Evolutionary conservation across 192 early-diverging fungal species (phyloP), one percentile per base, ranked within the genome.

Genomic region (Glomus cerebriforme): DNA sequence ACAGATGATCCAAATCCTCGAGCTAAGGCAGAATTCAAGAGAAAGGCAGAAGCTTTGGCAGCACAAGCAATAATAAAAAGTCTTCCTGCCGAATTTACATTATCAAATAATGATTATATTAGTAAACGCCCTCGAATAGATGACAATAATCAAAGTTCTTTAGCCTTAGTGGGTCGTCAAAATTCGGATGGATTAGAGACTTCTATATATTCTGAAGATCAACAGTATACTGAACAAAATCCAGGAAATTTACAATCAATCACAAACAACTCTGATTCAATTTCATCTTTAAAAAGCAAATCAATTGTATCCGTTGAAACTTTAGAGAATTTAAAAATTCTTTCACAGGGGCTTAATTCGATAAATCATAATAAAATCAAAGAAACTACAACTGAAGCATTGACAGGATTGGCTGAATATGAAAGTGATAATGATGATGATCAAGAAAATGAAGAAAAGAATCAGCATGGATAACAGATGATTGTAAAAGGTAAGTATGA

Each of bases 1-100:
- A 92, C 88, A 3, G 93, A 95, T 75, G 92, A 95, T 80, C 93
- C 93, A 6, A 93, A 94, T 83, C 92, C 92, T 43, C 73, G 80
- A 70, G 80, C 65, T 22, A 82, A 89, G 73, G 81, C 81, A 24
- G 79, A 85, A 34, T 87, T 88, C 72, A 91, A 91, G 70, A 81
- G 87, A 9, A 89, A 89, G 71, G 83, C 86, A n/a, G 87, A 92
- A 34, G 88, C 87, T n/a, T 81, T 88, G 76, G 85, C 88, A 1
- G 73, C 81, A 17, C 86, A 91, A 45, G 85, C 85, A 0, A 82
- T 93, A 27, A 85, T 87, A 71, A 73, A 86, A 10, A 88, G 86
- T 59, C 80, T 95, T 10, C 90, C 93, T 0, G 85, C 79, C 0
- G 87, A 87, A 58, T 70, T 80, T 54, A 75, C 80, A 7, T 75